A percentile compares a stretch with the other conserved stretches of the same genome.
These are phyloP conservation scores for Rubus parviflorus DNA, from an alignment of 306 rosid species.

Conservation along the genomic window DNA sequence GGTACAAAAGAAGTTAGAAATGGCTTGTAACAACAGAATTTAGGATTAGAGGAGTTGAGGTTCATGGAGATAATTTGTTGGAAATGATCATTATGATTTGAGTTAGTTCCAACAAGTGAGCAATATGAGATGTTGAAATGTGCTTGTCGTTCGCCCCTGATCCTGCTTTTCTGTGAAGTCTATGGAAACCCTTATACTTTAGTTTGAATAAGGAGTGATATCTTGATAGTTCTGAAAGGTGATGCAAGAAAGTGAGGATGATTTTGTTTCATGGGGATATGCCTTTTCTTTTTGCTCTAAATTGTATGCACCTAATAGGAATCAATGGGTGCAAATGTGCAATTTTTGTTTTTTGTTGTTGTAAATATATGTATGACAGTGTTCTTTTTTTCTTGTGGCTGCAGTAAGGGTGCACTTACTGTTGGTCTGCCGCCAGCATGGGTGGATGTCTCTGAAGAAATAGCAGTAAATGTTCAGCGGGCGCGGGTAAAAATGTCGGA, in stretches of 20 bases:
- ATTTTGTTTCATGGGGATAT: background rate
- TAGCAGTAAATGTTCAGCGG: constrained; percentile 80
- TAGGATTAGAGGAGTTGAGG: background rate
- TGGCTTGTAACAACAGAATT: background rate
- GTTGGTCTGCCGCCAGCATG: constrained; percentile 97
- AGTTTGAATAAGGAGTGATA: background rate
- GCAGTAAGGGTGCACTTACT: constrained; percentile 69
- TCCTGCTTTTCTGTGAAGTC: background rate
- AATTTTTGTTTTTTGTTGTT: background rate
- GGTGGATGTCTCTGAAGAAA: constrained; percentile 97
- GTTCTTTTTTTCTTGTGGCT: constrained; percentile 25
- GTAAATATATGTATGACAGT: background rate
- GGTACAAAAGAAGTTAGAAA: background rate
- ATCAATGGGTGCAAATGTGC: background rate
- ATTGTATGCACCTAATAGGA: background rate
- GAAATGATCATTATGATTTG: background rate
- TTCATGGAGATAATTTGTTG: background rate
- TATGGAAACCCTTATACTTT: background rate
- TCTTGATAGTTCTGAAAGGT: too few species aligned
- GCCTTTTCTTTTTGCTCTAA: background rate
- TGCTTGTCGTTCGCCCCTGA: background rate
- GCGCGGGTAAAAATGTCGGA: constrained; percentile 79
- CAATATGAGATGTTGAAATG: background rate
- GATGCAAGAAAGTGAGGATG: background rate
- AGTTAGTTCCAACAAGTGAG: background rate